These are phyloP conservation scores for Picea sitchensis DNA, from an alignment of 75 land plant genomes.

Conservation along the genomic window DNA sequence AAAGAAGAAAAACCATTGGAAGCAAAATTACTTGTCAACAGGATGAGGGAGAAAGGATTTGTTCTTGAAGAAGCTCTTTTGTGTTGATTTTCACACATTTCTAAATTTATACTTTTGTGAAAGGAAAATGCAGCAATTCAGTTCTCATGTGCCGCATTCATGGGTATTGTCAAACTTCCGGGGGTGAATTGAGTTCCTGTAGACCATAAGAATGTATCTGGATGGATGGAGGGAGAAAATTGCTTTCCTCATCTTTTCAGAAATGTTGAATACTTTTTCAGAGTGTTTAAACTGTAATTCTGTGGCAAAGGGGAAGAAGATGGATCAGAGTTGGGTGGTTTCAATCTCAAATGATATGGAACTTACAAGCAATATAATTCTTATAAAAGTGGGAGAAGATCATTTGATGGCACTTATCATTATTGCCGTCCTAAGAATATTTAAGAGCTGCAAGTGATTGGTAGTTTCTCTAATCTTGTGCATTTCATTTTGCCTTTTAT, in stretches of 20 bases:
- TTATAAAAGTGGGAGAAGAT: background rate
- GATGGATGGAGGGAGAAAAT: background rate
- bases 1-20: constrained; percentile 33
- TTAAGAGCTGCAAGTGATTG: background rate
- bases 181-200: background rate
- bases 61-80: constrained; percentile 1
- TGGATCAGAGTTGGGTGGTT: background rate
- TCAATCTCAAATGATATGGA: background rate
- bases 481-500: background rate
- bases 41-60: constrained; percentile 30
- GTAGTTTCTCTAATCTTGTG: background rate
- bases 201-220: background rate
- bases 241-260: background rate
- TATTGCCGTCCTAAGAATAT: background rate
- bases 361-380: background rate
- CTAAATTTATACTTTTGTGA: background rate
- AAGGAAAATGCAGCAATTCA: background rate
- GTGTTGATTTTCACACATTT: background rate
- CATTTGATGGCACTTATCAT: background rate
- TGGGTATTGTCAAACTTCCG: background rate
- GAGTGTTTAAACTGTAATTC: background rate
- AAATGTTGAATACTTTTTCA: background rate
- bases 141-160: background rate
- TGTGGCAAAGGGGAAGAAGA: background rate
- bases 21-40: constrained; percentile 27